These are phyloP conservation scores for Nyssa sinensis DNA, from an alignment of 148 eudicot species.

Conservation along the genomic window DNA sequence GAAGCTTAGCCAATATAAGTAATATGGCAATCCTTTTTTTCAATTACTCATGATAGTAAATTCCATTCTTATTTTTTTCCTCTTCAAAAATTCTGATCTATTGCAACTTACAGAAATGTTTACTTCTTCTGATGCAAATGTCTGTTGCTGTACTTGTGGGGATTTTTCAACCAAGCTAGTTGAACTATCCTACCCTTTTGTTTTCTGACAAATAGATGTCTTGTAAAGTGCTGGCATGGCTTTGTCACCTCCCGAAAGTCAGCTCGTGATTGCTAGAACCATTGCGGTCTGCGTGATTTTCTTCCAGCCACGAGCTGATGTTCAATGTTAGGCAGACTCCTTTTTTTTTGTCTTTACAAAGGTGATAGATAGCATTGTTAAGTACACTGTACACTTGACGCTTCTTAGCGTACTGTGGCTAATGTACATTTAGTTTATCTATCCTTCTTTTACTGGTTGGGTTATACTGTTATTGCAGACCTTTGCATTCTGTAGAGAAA, in stretches of 20 bases:
- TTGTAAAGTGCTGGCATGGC: no score
- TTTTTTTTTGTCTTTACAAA: background rate
- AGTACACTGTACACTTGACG: background rate
- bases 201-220: no score
- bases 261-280: no score
- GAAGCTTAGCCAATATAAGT: background rate
- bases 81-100: no score
- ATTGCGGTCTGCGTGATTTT: no score
- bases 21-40: background rate
- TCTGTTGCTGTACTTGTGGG: no score
- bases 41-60: background rate
- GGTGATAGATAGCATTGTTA: background rate
- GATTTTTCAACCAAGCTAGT: no score
- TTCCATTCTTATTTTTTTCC: background rate
- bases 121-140: no score
- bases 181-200: no score
- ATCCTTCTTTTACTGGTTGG: background rate
- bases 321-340: background rate
- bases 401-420: background rate
- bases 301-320: no score
- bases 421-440: background rate
- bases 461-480: background rate
- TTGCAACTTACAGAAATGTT: no score
- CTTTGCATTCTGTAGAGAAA: background rate
- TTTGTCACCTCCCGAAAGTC: no score